Conservation (phyloP, 2,329 filamentous ascomycete species). For the Curvularia verruculosa region DNA sequence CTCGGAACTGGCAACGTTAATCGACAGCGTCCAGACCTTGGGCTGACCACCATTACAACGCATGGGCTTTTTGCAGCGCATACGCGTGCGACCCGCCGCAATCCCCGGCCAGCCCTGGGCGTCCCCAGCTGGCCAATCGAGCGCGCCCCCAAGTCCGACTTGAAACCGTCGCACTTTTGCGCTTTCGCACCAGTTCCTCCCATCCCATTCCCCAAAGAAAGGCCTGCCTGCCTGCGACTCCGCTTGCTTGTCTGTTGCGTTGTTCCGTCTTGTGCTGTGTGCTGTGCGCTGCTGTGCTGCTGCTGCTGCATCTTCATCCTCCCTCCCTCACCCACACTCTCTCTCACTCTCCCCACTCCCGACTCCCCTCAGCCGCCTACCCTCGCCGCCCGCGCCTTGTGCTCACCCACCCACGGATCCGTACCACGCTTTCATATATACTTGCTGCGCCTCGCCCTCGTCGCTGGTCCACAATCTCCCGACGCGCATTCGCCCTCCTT, state of each 20-base stretch:
- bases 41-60: constrained; percentile 23
- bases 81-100: constrained; percentile 17
- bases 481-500: constrained; percentile 6
- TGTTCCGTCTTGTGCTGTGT: neutral
- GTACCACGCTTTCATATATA: constrained; percentile 6
- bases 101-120: constrained; percentile 19
- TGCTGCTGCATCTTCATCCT: neutral
- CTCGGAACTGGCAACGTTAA: neutral
- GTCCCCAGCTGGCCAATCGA: constrained; percentile 20
- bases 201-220: constrained; percentile 20
- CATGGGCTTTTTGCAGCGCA: constrained; percentile 27
- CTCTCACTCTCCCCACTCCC: neutral
- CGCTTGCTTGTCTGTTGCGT: neutral
- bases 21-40: constrained; percentile 17
- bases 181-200: constrained; percentile 2
- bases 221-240: constrained; percentile 18
- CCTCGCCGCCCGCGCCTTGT: neutral
- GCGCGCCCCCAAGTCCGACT: constrained; percentile 13
- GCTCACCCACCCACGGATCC: neutral
- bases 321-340: too few species aligned
- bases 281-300: neutral
- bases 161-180: constrained; percentile 36
- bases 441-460: constrained; percentile 6
- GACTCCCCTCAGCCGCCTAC: neutral
- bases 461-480: constrained; percentile 16